These are phyloP conservation scores for Casaregolazyma lundiana DNA, from an alignment of 1,139 yeast genomes.

Conservation along the genomic window DNA sequence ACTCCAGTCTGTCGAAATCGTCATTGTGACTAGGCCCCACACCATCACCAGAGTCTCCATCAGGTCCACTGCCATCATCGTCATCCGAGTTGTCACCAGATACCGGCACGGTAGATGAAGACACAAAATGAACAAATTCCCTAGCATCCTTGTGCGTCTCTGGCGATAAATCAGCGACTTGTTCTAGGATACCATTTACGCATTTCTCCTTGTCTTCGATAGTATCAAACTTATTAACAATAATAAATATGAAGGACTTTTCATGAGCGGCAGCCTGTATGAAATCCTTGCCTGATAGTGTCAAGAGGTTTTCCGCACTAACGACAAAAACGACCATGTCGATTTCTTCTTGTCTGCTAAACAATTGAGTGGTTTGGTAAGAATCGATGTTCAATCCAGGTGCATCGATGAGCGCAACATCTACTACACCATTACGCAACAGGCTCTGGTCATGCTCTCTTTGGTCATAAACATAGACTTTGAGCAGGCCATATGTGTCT, in stretches of 20 bases:
- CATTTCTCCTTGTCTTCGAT: conserved; percentile 79
- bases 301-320: conserved; percentile 92
- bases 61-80: conserved; percentile 40
- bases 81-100: conserved; percentile 34
- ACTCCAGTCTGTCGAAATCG: conserved; percentile 79
- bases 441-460: conserved; percentile 68
- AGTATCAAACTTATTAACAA: conserved; percentile 85
- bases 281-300: conserved; percentile 90
- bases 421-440: conserved; percentile 85
- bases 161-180: conserved; percentile 83
- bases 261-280: conserved; percentile 88
- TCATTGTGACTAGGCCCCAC: conserved; percentile 37
- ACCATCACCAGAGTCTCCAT: conserved; percentile 29
- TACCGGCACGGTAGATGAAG: conserved; percentile 47
- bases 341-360: conserved; percentile 94
- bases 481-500: conserved; percentile 66
- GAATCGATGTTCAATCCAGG: conserved; percentile 96
- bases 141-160: conserved; percentile 81
- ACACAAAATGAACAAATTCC: conserved; percentile 93
- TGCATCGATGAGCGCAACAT: conserved; percentile 89
- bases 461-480: conserved; percentile 74
- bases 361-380: conserved; percentile 90
- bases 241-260: conserved; percentile 87
- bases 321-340: conserved; percentile 96
- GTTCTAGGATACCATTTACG: conserved; percentile 69